These are phyloP conservation scores for Camillea tinctor DNA, from an alignment of 2,329 filamentous ascomycete species.

Conservation along the genomic window DNA sequence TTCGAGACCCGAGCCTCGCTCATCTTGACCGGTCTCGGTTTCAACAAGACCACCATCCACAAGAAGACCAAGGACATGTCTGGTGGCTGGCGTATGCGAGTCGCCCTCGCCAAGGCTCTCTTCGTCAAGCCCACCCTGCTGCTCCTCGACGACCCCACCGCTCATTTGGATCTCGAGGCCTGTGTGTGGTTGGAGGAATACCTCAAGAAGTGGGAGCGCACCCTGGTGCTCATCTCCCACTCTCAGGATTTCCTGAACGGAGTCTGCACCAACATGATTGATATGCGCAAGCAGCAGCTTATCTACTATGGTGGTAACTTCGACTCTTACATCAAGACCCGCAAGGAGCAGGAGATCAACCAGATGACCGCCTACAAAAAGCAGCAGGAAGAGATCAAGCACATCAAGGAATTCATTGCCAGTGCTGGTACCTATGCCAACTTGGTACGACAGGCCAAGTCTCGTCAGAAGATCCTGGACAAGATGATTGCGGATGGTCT, in stretches of 20 bases:
- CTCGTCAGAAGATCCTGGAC: conserved; percentile 98
- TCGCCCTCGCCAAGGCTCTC: conserved; percentile 92
- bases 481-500: conserved; percentile 99
- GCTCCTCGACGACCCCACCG: conserved; percentile 95
- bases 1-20: conserved; percentile 94
- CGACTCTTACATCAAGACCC: conserved; percentile 95
- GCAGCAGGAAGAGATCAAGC: conserved; percentile 97
- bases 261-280: conserved; percentile 97
- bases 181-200: conserved; percentile 99
- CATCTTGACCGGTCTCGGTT: conserved; percentile 96
- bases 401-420: conserved; percentile 99
- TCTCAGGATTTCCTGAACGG: conserved; percentile 99
- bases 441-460: conserved; percentile 97
- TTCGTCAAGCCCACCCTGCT: conserved; percentile 97
- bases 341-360: conserved; percentile 91
- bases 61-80: conserved; percentile 99
- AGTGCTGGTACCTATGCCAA: conserved; percentile 99
- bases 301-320: conserved; percentile 99
- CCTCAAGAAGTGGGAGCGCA: conserved; percentile 99
- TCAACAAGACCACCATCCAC: conserved; percentile 96
- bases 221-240: conserved; percentile 93
- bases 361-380: conserved; percentile 99
- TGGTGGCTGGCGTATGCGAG: conserved; percentile 99
- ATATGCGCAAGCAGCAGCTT: conserved; percentile 88
- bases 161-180: conserved; percentile 98